A percentile compares a stretch with the other conserved stretches of the same genome.
These are phyloP conservation scores for Pulveroboletus sp. DNA, from an alignment of 1,284 basidiomycete genomes.

Conservation along the genomic window DNA sequence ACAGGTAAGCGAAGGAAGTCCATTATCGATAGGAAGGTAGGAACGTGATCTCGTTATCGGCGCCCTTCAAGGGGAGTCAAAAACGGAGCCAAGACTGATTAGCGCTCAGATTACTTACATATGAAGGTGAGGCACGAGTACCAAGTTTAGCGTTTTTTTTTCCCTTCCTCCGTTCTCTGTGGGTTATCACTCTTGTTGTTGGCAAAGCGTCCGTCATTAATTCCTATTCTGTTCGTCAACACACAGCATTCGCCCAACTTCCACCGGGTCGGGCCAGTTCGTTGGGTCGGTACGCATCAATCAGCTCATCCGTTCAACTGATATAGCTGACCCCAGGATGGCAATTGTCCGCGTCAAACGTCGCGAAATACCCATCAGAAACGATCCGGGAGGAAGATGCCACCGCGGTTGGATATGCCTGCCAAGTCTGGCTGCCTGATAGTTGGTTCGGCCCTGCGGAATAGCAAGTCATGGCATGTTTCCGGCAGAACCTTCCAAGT, in stretches of 20 bases:
- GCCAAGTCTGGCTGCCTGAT: not conserved
- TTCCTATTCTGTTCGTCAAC: too few species aligned
- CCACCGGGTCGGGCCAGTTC: not conserved
- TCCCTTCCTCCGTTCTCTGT: too few species aligned
- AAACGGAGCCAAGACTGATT: not conserved
- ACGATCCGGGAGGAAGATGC: not conserved
- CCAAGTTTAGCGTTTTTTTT: not conserved
- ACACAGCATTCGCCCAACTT: not conserved
- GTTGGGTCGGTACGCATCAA: too few species aligned
- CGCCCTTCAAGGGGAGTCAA: not conserved
- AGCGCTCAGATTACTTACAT: slow-evolving; percentile 7
- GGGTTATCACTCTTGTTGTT: not conserved
- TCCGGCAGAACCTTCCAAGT: slow-evolving; percentile 6
- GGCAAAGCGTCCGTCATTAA: not conserved
- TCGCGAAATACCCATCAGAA: not conserved
- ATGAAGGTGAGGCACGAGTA: not conserved
- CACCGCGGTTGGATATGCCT: not conserved
- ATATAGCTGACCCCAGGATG: too few species aligned
- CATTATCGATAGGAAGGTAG: not conserved
- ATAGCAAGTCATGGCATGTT: not conserved
- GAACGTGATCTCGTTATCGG: not conserved
- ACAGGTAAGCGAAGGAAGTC: slow-evolving; percentile 10
- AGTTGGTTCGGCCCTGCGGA: not conserved
- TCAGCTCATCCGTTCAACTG: too few species aligned
- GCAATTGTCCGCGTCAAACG: not conserved